phyloP scores from a whole-genome alignment of 2,329 filamentous ascomycete species.

The Cordyceps cateniannulata region DNA sequence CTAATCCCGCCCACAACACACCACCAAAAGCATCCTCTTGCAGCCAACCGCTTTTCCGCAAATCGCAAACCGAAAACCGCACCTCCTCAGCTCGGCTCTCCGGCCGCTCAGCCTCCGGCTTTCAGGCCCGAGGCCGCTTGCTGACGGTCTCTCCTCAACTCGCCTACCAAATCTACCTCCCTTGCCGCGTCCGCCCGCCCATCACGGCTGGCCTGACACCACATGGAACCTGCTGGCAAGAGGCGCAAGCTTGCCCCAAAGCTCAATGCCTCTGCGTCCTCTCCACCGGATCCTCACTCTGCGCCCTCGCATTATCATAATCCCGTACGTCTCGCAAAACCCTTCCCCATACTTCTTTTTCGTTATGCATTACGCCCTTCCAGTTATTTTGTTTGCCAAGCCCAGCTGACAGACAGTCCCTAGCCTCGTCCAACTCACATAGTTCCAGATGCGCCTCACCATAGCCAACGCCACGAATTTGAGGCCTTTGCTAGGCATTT shows the following conservation, averaged over 20 bases:
- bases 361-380: background rate
- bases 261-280: conserved; percentile 20
- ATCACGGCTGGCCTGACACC: background rate
- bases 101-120: background rate
- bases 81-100: background rate
- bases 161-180: background rate
- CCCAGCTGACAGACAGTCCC: background rate
- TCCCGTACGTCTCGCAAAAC: background rate
- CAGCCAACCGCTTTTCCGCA: background rate
- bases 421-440: background rate
- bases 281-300: conserved; percentile 16
- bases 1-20: background rate
- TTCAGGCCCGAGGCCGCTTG: background rate
- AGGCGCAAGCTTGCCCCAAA: conserved; percentile 39
- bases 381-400: background rate
- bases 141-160: background rate
- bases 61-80: background rate
- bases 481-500: conserved; percentile 61
- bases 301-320: conserved; percentile 16
- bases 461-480: conserved; percentile 52
- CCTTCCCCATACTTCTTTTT: background rate
- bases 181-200: background rate
- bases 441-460: conserved; percentile 13
- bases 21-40: background rate
- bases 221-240: conserved; percentile 37